phyloP scores from a whole-genome alignment of 768 basidiomycete genomes.

The Xerocomellus chrysenteron region DNA sequence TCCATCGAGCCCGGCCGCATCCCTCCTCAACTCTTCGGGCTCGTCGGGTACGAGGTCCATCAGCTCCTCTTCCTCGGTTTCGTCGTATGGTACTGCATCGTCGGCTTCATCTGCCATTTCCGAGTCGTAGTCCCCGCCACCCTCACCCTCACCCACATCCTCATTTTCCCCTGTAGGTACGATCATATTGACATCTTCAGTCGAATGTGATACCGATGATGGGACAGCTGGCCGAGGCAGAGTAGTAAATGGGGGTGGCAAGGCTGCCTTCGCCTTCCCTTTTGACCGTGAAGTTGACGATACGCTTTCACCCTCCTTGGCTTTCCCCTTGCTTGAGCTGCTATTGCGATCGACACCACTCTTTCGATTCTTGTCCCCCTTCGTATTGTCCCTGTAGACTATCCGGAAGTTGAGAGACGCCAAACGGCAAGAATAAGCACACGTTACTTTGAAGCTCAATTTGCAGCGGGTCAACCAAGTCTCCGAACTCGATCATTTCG shows the following conservation, averaged over 20 bases:
- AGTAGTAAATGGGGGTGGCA: conserved; percentile 30
- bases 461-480: conserved; percentile 62
- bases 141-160: conserved; percentile 36
- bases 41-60: conserved; percentile 46
- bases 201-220: conserved; percentile 27
- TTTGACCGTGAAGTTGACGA: conserved; percentile 28
- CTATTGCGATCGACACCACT: conserved; percentile 25
- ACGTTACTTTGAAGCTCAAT: conserved; percentile 59
- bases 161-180: conserved; percentile 27
- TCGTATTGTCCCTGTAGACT: conserved; percentile 68
- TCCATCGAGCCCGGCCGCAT: conserved; percentile 40
- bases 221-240: conserved; percentile 29
- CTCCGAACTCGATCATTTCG: conserved; percentile 73
- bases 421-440: not conserved
- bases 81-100: conserved; percentile 28
- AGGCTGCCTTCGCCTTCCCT: conserved; percentile 32
- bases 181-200: conserved; percentile 24
- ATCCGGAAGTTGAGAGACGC: not conserved
- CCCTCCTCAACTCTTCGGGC: conserved; percentile 41
- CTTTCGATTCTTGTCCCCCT: conserved; percentile 54
- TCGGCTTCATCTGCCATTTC: conserved; percentile 27
- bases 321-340: conserved; percentile 29
- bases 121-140: conserved; percentile 24
- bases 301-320: conserved; percentile 32
- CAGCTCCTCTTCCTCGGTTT: conserved; percentile 41